Base-by-base conservation (phyloP, 2,329 filamentous ascomycete species). In the Stemphylium vesicarium region DNA sequence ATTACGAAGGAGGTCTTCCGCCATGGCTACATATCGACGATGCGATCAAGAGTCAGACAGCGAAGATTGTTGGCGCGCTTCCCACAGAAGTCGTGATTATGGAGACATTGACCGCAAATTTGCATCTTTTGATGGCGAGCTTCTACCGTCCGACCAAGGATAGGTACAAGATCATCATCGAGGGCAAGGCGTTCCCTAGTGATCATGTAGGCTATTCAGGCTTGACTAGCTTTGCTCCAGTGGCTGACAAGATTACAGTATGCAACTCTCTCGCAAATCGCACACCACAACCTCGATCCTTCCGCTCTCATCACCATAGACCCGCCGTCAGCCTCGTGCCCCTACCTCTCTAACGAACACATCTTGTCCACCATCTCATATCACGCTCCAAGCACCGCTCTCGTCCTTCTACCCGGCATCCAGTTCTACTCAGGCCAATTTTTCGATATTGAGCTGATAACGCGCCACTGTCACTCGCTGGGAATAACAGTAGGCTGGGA, bases 351-450 rank as follows among this genome's bases (percentile, higher is more conserved):
- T 1, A 96, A 89, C 0, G 83, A 88, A 39, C 81, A 87, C 59
- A 89, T 96, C 36, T 80, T 95, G 9, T 80, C 83, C 7, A 80
- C 85, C 4, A 96, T 96, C 62, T 88, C 92, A 57, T 78, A 86
- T 55, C 88, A 96, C 69, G 89, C 88, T 40, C 81, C 85, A 1
- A 84, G 84, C 5, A 87, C 91, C 0, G 90, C 92, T 1, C 77
- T 97, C 8, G 78, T 96, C 0, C 83, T 96, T 4, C 84, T 97
- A 0, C 91, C 92, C 0, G 93, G 91, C 9, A 89, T 97, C 37
- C 92, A 97, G 72, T 97, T 92, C 79, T 96, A 96, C 78, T 95
- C 89, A 0, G 92, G 92, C 50, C 93, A 97, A 73, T 85, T 90
- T 52, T 90, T 96, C 64, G 91, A 96, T 74, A 93, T 97, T 4